phyloP scores from a whole-genome alignment of 179 eudicot species.

The Beta lomatogona region DNA sequence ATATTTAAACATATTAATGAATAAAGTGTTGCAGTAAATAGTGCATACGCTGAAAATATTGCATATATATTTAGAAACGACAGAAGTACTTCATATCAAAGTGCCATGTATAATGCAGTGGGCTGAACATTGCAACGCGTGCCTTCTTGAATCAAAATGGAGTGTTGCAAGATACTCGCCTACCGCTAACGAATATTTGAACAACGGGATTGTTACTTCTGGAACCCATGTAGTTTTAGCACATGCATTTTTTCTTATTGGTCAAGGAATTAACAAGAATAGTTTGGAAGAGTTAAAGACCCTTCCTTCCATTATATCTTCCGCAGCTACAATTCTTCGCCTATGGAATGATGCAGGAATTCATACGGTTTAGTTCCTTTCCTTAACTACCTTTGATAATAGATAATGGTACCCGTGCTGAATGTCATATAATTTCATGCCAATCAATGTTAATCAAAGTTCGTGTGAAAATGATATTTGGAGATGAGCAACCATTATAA shows the following conservation, averaged over 20 bases:
- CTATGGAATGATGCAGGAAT: conserved; percentile 41
- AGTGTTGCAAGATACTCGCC: conserved; percentile 20
- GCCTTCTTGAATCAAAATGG: conserved; percentile 37
- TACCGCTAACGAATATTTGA: conserved; percentile 33
- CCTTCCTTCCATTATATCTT: conserved; percentile 22
- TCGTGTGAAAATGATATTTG: no score
- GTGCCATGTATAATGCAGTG: conserved; percentile 28
- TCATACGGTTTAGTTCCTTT: neutral
- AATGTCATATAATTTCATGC: no score
- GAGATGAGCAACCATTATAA: no score
- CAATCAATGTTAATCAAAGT: no score
- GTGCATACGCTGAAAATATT: no score
- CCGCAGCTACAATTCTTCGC: conserved; percentile 33
- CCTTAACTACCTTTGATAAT: neutral
- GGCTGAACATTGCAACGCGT: conserved; percentile 29
- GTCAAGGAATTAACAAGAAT: conserved; percentile 16
- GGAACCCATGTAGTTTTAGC: conserved; percentile 22
- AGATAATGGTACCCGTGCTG: neutral
- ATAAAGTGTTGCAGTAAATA: no score
- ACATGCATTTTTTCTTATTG: conserved; percentile 28
- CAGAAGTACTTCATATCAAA: neutral
- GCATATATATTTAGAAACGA: no score
- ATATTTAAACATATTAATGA: no score
- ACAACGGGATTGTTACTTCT: conserved; percentile 24
- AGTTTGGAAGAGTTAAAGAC: neutral